phyloP scores from a whole-genome alignment of 2,329 filamentous ascomycete species.

The Alternaria infectoria region DNA sequence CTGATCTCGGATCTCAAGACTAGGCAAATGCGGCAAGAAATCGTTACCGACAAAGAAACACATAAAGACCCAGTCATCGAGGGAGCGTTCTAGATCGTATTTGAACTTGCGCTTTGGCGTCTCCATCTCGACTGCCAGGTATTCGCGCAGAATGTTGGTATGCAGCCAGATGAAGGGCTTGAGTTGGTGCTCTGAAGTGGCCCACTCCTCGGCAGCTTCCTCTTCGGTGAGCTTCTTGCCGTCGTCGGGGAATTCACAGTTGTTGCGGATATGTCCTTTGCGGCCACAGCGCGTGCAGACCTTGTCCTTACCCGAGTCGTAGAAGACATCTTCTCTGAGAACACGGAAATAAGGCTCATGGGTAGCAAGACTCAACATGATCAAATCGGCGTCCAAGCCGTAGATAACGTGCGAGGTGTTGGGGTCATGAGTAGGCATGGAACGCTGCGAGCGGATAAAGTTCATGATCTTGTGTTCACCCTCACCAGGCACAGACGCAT shows the following conservation, averaged over 20 bases:
- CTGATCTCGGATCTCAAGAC: constrained; percentile 94
- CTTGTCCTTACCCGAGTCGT: constrained; percentile 81
- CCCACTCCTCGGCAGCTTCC: constrained; percentile 62
- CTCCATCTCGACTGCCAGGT: constrained; percentile 86
- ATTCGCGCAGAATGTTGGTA: constrained; percentile 89
- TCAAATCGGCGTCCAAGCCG: constrained; percentile 94
- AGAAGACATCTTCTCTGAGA: constrained; percentile 94
- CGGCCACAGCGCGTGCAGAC: constrained; percentile 92
- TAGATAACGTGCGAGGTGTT: constrained; percentile 99
- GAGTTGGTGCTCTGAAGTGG: constrained; percentile 53
- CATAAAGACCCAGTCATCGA: constrained; percentile 99
- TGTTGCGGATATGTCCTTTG: constrained; percentile 85
- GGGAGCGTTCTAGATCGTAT: constrained; percentile 90
- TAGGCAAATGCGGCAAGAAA: constrained; percentile 96
- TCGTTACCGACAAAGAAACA: constrained; percentile 99
- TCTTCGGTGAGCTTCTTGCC: constrained; percentile 81
- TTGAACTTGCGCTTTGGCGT: constrained; percentile 82
- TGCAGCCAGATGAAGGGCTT: constrained; percentile 99
- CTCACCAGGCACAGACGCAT: constrained; percentile 96
- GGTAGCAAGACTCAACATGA: constrained; percentile 96
- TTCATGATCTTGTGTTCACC: constrained; percentile 99
- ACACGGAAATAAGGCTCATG: constrained; percentile 98
- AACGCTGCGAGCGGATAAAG: constrained; percentile 91
- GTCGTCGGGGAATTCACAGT: constrained; percentile 63
- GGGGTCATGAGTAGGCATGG: constrained; percentile 88